These are phyloP conservation scores for Citropsis articulata DNA, from an alignment of 345 rosid genomes.

Conservation along the genomic window DNA sequence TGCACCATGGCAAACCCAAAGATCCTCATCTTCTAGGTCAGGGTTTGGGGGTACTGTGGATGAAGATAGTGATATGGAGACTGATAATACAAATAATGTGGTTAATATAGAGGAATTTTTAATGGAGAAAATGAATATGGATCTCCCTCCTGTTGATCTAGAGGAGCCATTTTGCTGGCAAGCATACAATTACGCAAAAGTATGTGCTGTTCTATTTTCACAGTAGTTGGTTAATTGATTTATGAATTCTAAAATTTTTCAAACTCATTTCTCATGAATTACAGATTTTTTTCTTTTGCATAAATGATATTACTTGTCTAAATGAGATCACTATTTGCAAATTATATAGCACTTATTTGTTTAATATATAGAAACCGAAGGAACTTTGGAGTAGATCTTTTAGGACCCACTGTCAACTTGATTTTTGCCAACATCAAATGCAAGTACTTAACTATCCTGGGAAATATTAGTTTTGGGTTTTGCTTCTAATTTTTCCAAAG, in stretches of 20 bases:
- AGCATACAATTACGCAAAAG: constrained; percentile 89
- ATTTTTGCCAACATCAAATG: neutral
- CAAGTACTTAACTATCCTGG: neutral
- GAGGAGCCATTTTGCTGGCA: constrained; percentile 98
- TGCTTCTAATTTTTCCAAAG: neutral
- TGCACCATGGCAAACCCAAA: constrained; percentile 69
- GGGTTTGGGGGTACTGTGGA: constrained; percentile 38
- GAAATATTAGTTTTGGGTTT: neutral
- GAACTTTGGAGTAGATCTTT: neutral
- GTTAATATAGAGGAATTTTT: constrained; percentile 72
- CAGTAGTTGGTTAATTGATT: constrained; percentile 11
- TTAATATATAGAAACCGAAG: neutral
- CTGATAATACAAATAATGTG: constrained; percentile 58
- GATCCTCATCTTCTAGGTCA: constrained; percentile 32
- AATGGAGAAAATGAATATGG: constrained; percentile 80
- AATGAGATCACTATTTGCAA: neutral
- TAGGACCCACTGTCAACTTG: neutral
- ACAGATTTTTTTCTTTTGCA: neutral
- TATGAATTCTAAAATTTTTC: neutral
- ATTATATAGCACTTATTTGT: neutral
- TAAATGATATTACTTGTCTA: neutral
- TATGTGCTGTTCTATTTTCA: constrained; percentile 26
- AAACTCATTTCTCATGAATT: constrained; percentile 1
- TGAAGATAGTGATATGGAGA: constrained; percentile 77
- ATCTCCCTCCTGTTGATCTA: constrained; percentile 79